Base-by-base conservation (phyloP, 2,329 filamentous ascomycete genomes). In the Falciphora oryzae region DNA sequence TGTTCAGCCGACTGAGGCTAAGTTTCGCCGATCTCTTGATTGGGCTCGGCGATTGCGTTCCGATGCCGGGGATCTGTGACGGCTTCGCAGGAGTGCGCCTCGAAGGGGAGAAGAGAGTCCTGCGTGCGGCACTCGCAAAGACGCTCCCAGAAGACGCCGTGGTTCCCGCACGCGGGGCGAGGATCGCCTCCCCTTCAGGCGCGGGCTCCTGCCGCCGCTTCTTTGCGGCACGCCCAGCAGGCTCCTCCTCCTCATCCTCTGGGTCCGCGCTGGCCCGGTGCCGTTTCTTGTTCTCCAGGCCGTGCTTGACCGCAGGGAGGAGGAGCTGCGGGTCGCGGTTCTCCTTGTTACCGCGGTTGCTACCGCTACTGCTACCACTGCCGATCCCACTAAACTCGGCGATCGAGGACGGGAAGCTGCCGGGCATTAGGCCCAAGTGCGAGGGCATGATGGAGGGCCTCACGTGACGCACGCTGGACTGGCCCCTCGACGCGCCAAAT, bases 211-310 rank as follows among this genome's bases (percentile, higher is more conserved):
- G 78, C 75, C 82, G 85, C 56, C 80, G 80, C 76, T 87, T 88
- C 80, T 89, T 89, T 31, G 80, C 76, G 1, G 81, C 82, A 18
- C 83, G 81, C 65, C 81, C 77, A 2, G 73, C 75, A 3, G 76
- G 80, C 66, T 82, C 78, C 59, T 78, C 73, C 62, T 83, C 81
- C 0, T 80, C 79, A 44, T 84, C 81, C 63, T 87, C 85, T 64
- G 85, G 83, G 57, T 86, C 84, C 61, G 80, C 81, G 63, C 76
- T 81, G 22, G 81, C 81, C n/a, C 86, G 81, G 69, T 83, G 81
- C 31, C 87, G 83, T 76, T 88, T 89, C 79, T 89, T 89, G 76
- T 85, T 89, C 10, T 79, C 74, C 75, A 89, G 83, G 25, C 87
- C 87, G 69, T 89, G 87, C 4, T 84, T 80, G 53, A 86, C 80